Evolutionary conservation across 176 grass and related monocot genomes (phyloP).

Genomic region (Alopecurus myosuroides): DNA sequence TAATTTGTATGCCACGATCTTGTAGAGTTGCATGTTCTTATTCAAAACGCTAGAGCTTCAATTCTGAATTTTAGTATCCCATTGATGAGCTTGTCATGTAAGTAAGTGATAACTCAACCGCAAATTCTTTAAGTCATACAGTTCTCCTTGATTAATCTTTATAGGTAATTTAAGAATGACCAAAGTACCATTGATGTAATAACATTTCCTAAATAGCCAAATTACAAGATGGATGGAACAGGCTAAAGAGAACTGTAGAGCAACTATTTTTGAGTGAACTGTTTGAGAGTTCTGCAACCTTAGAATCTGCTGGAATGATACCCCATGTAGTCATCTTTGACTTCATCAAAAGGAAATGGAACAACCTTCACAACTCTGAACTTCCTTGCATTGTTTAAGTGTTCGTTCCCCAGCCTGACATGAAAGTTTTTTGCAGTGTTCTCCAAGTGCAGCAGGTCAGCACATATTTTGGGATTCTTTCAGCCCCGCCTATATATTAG

Average conservation of each 20-base stretch:
- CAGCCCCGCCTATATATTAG: too few species aligned
- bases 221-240: constrained; percentile 15
- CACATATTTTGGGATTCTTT: too few species aligned
- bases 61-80: neutral
- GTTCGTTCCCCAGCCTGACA: constrained; percentile 66
- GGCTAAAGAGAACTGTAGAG: neutral
- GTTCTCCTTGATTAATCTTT: constrained; percentile 5
- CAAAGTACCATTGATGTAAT: neutral
- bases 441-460: too few species aligned
- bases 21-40: neutral
- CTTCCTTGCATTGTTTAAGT: constrained; percentile 69
- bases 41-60: neutral
- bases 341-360: constrained; percentile 76
- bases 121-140: neutral
- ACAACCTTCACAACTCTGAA: constrained; percentile 66
- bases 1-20: neutral
- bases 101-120: neutral
- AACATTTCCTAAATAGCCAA: constrained; percentile 14
- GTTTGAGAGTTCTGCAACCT: constrained; percentile 26
- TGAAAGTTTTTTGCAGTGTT: neutral
- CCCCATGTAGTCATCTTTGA: constrained; percentile 40
- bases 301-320: constrained; percentile 9
- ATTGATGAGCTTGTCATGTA: constrained; percentile 22
- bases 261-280: constrained; percentile 8
- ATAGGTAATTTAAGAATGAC: constrained; percentile 10